phyloP scores from a whole-genome alignment of 805 yeast genomes.

The Candida parachauliodes region DNA sequence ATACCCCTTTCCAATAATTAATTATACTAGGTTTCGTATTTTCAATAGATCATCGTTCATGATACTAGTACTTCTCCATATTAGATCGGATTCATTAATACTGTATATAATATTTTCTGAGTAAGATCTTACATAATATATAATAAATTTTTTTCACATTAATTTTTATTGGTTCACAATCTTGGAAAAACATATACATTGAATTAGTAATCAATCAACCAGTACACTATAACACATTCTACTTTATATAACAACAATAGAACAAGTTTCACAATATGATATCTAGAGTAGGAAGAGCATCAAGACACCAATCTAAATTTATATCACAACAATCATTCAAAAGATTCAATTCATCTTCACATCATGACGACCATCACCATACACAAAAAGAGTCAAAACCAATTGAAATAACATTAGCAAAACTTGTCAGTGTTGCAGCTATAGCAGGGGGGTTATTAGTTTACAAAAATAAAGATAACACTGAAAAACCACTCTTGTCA shows the following conservation, averaged over 20 bases:
- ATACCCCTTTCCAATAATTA: too few species aligned
- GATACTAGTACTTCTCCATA: too few species aligned
- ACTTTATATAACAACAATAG: not conserved
- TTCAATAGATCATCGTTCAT: too few species aligned
- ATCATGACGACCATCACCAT: constrained; percentile 11
- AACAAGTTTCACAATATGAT: constrained; percentile 14
- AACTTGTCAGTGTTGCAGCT: constrained; percentile 40
- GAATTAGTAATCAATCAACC: too few species aligned
- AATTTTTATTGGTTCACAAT: too few species aligned
- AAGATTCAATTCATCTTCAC: constrained; percentile 18
- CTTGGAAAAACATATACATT: too few species aligned
- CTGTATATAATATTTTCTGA: too few species aligned
- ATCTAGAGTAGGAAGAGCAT: constrained; percentile 10
- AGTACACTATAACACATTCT: too few species aligned
- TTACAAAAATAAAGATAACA: constrained; percentile 27
- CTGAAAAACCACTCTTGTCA: constrained; percentile 34
- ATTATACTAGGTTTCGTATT: too few species aligned
- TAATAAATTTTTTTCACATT: too few species aligned
- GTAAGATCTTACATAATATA: too few species aligned
- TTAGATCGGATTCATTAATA: too few species aligned
- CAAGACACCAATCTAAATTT: constrained; percentile 6
- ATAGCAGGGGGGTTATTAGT: constrained; percentile 34
- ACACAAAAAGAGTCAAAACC: constrained; percentile 17
- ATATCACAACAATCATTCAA: constrained; percentile 10
- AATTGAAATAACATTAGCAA: constrained; percentile 36